Base-by-base conservation (phyloP, 129 eudicot genomes). In the Arctium lappa region DNA sequence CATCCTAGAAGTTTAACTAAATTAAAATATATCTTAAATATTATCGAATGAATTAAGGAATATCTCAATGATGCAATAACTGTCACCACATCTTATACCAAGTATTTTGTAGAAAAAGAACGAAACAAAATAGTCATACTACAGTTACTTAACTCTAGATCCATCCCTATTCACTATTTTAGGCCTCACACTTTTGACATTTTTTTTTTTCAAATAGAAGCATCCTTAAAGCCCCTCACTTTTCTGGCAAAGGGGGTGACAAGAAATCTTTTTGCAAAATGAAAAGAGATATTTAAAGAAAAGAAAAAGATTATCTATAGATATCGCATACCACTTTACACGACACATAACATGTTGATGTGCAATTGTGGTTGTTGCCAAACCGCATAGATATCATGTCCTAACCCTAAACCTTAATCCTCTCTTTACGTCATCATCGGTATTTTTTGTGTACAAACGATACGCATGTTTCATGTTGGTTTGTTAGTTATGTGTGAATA, bases 271-370 rank as follows among this genome's bases (percentile, higher is more conserved):
- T 82, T 69, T 34, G 18, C 38, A 69, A 82, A 68, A 33, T 69
- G 6, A 66, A 69, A 82, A 82, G 40, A 65, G 56, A 75, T 74
- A 75, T 42, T 82, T 82, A 68, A 13, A 46, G 53, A 81, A 82
- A 73, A 60, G 68, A 79, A 39, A 69, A 69, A 76, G 63, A 69
- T 82, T 76, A 82, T 82, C 81, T 72, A 76, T 69, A 68, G 81
- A 69, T 76, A 76, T 69, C 30, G 37, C 77, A 68, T 76, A 68
- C 42, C 81, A 46, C 86, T 82, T 82, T 82, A 68, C 77, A 76
- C 86, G 77, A 82, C 86, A 82, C 33, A 82, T 68, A 74, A 82
- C 85, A 82, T 76, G 81, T 69, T 46, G 50, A 76, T 33, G 77
- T 76, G 36, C 63, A n/a, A 75, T 75, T 22, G 31, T 33, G 34